A percentile compares a stretch with the other conserved stretches of the same genome.
phyloP scores from a whole-genome alignment of 1,284 basidiomycete genomes.

The Trametes hirsuta region DNA sequence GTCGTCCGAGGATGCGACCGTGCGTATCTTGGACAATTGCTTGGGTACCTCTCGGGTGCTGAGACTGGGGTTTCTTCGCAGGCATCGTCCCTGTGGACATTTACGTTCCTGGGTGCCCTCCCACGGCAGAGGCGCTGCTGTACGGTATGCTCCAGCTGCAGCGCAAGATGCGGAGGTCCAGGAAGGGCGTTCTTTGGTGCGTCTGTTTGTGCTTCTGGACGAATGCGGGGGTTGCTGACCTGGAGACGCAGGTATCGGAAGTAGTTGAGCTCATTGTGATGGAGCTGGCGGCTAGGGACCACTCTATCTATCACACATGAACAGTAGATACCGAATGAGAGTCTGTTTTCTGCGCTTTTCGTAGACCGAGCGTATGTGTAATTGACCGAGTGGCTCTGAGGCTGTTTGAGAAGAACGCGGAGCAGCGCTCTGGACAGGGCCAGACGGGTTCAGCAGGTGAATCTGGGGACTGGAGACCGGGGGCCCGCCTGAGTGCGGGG shows the following conservation, averaged over 20 bases:
- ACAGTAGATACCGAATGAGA: conserved; percentile 15
- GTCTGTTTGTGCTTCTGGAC: conserved; percentile 27
- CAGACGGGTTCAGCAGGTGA: neutral
- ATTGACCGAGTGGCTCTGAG: neutral
- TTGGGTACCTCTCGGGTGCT: conserved; percentile 5
- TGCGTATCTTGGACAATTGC: conserved; percentile 40
- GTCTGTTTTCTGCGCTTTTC: conserved; percentile 2
- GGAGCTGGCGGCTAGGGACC: conserved; percentile 9
- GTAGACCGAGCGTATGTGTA: neutral
- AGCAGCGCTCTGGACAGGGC: conserved; percentile 1
- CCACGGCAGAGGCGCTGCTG: conserved; percentile 91
- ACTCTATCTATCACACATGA: conserved; percentile 5
- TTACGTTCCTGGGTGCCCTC: conserved; percentile 95
- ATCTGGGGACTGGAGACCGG: conserved; percentile 3
- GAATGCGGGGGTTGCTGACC: conserved; percentile 10
- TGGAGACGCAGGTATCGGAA: conserved; percentile 30
- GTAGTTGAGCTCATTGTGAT: conserved; percentile 25
- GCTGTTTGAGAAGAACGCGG: conserved; percentile 2
- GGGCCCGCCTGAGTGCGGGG: conserved; percentile 12
- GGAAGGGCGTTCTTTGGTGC: conserved; percentile 92
- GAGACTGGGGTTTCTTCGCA: conserved; percentile 32
- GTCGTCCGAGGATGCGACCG: conserved; percentile 99
- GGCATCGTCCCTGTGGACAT: conserved; percentile 98
- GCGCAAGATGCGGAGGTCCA: conserved; percentile 93
- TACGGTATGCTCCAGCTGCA: conserved; percentile 97